phyloP scores from a whole-genome alignment of 129 eudicot genomes.

The Centrapalus pauciflorus region DNA sequence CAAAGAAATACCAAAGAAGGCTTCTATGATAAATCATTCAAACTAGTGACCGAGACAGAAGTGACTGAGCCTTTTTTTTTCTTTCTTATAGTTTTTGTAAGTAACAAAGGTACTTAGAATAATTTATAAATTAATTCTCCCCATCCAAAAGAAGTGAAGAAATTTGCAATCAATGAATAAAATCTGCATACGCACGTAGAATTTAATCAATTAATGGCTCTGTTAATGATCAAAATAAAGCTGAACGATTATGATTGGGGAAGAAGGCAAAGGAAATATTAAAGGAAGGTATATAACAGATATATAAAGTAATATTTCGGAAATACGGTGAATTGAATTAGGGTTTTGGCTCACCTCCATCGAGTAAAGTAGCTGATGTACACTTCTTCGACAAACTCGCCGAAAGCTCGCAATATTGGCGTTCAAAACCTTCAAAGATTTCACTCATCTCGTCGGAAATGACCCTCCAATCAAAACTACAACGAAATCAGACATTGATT shows the following conservation, averaged over 20 bases:
- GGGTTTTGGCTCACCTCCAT: slow-evolving; percentile 47
- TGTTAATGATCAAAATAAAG: neutral
- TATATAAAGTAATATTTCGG: neutral
- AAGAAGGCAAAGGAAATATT: neutral
- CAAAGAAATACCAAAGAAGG: too few relatives aligned
- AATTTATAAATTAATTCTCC: too few relatives aligned
- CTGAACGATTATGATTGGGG: neutral
- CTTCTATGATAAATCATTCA: too few relatives aligned
- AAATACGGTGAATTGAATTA: neutral
- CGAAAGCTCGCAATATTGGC: slow-evolving; percentile 70
- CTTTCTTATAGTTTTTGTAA: too few relatives aligned
- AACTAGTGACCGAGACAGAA: too few relatives aligned
- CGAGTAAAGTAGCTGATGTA: slow-evolving; percentile 45
- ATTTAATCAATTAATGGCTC: neutral
- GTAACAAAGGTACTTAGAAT: too few relatives aligned
- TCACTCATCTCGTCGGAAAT: slow-evolving; percentile 39
- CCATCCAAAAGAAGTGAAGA: too few relatives aligned
- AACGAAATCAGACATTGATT: slow-evolving; percentile 3
- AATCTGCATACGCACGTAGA: too few relatives aligned
- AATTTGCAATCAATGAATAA: too few relatives aligned
- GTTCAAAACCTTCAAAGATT: slow-evolving; percentile 61
- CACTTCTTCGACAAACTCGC: slow-evolving; percentile 60
- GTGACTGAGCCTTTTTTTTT: too few relatives aligned
- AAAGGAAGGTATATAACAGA: neutral
- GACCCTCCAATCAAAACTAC: slow-evolving; percentile 8